Evolutionary conservation across 2,329 filamentous ascomycete genomes (phyloP), one percentile per base, ranked within the genome.

Genomic region (Penicillium sp.): DNA sequence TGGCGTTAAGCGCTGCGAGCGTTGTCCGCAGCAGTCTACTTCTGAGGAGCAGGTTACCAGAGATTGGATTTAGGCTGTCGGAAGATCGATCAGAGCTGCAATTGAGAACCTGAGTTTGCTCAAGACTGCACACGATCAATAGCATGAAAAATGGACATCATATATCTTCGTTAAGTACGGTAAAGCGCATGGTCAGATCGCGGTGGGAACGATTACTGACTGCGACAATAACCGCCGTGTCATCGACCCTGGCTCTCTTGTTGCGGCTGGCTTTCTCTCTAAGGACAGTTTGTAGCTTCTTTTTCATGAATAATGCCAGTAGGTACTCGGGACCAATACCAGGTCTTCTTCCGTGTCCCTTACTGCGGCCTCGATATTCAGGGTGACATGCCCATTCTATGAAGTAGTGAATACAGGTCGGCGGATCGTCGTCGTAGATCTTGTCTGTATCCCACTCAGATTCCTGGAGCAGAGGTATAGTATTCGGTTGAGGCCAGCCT

Each of bases 281-380:
- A 27, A 27, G 6, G 26, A 27, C 26, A 27, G 26, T 27, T 27
- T 49, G 34, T 39, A 56, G 49, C 46, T 54, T 55, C 44, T 30
- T 34, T 39, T 52, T 9, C 18, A 56, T 24, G 40, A 54, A 50
- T 3, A 56, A 44, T 45, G 36, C 56, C 40, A 58, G 46, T 55
- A 20, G 42, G 30, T 46, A 26, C 50, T 26, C 29, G 51, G 46
- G 18, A 48, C 40, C 39, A 55, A 47, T 45, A 55, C 52, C 9
- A 58, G 42, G 46, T 60, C 39, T 54, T 60, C 27, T 33, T 60
- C 45, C 40, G 39, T 55, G 42, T 55, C 37, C 47, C 52, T 47
- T n/a, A 30, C 43, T 33, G 55, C 46, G 13, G 33, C 48, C 30
- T 46, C 47, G 15, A 45, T 55, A 42, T 60, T 58, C 26, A 53